A percentile compares a stretch with the other conserved stretches of the same genome.
Conservation (phyloP, 2,329 filamentous ascomycete genomes). For the Pyrenophora tritici-repentis region DNA sequence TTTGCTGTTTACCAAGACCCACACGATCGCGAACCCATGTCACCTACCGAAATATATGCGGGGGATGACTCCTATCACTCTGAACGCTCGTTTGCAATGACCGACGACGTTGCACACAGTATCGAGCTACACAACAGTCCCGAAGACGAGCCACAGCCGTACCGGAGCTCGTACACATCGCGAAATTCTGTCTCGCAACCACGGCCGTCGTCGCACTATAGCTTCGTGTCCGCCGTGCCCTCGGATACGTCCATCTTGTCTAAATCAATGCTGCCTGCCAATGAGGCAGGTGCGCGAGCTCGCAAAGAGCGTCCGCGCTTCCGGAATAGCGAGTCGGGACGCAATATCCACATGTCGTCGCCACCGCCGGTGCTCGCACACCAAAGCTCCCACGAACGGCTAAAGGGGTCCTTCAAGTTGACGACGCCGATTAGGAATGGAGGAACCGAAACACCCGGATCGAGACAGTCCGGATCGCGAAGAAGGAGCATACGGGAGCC, state of each 20-base stretch:
- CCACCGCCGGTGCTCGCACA: conserved; percentile 46
- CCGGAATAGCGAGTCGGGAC: conserved; percentile 70
- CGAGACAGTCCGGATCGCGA: conserved; percentile 36
- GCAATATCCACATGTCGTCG: conserved; percentile 73
- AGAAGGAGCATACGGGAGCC: conserved; percentile 34
- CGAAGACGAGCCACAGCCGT: conserved; percentile 33
- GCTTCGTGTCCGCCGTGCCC: conserved; percentile 46
- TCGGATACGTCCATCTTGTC: conserved; percentile 46
- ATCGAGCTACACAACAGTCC: conserved; percentile 36
- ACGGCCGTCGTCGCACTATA: conserved; percentile 39
- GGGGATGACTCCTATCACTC: conserved; percentile 42
- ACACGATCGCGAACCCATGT: conserved; percentile 37
- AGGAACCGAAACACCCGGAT: conserved; percentile 39
- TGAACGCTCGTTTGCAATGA: conserved; percentile 32
- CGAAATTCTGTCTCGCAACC: conserved; percentile 24
- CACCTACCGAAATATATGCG: conserved; percentile 39
- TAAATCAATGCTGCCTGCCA: conserved; percentile 33
- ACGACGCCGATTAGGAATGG: conserved; percentile 40
- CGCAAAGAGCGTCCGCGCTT: conserved; percentile 67
- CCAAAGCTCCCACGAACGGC: conserved; percentile 37
- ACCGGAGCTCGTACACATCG: conserved; percentile 42
- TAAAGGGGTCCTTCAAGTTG: conserved; percentile 41
- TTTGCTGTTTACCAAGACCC: conserved; percentile 44
- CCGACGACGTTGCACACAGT: conserved; percentile 37
- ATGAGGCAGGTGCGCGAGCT: conserved; percentile 49